A percentile compares a stretch with the other conserved stretches of the same genome.
Evolutionary conservation across 2,329 filamentous ascomycete genomes (phyloP).

Genomic region (Clonostachys sp.): DNA sequence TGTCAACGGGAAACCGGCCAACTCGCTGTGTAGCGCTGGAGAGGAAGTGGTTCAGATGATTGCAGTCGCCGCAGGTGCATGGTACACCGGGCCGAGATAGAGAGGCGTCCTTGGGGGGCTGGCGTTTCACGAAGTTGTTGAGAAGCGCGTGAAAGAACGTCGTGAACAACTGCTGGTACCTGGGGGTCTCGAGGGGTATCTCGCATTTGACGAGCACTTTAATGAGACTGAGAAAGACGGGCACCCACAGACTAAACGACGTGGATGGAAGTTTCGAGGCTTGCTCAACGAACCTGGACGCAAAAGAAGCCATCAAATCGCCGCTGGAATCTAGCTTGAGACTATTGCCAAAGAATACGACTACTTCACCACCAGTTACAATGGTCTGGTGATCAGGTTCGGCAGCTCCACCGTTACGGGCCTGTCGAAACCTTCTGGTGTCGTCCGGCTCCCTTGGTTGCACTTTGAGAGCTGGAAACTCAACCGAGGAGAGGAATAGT

Average conservation of each 20-base stretch:
- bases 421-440: too few species aligned
- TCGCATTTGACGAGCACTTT: conserved; percentile 3
- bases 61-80: conserved; percentile 17
- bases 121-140: conserved; percentile 9
- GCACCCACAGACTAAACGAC: conserved; percentile 19
- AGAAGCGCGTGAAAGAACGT: conserved; percentile 12
- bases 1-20: conserved; percentile 6
- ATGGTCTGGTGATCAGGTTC: too few species aligned
- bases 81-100: conserved; percentile 2
- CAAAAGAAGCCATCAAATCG: conserved; percentile 10
- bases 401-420: too few species aligned
- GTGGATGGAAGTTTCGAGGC: conserved; percentile 7
- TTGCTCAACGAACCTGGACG: conserved; percentile 8
- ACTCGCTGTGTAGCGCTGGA: not conserved
- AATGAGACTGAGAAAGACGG: conserved; percentile 15
- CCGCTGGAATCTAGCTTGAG: conserved; percentile 4
- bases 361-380: not conserved
- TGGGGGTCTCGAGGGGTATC: conserved; percentile 4
- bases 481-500: too few species aligned
- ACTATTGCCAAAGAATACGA: not conserved
- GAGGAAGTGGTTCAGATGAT: conserved; percentile 17
- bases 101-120: conserved; percentile 4
- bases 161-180: conserved; percentile 15
- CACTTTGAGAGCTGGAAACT: too few species aligned
- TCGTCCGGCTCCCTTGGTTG: too few species aligned